phyloP scores from a whole-genome alignment of 2,329 filamentous ascomycete species.

The Talaromyces sp. region DNA sequence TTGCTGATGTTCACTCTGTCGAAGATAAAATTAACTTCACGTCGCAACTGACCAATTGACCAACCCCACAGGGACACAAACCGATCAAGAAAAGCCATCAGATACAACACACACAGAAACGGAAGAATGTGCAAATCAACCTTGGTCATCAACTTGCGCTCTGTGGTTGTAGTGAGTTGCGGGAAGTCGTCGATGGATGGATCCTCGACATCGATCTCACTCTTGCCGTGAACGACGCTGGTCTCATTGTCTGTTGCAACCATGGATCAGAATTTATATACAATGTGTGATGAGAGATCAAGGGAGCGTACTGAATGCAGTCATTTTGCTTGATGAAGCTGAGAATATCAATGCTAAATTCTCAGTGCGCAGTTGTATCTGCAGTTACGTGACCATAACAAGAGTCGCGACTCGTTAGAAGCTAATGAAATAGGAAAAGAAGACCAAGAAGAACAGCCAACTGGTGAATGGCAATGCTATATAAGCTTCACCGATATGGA shows the following conservation, averaged over 20 bases:
- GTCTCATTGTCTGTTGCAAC: background rate
- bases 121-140: constrained; percentile 69
- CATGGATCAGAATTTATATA: background rate
- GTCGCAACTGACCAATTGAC: constrained; percentile 3
- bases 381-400: background rate
- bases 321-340: background rate
- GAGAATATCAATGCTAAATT: background rate
- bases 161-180: constrained; percentile 36
- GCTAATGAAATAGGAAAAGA: background rate
- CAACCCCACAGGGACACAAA: constrained; percentile 17
- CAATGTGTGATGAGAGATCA: background rate
- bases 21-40: constrained; percentile 5
- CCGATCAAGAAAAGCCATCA: constrained; percentile 61
- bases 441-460: no score
- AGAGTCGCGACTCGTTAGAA: background rate
- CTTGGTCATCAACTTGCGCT: constrained; percentile 61
- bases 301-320: background rate
- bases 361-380: background rate
- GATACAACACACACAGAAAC: constrained; percentile 66
- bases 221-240: background rate
- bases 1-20: constrained; percentile 71
- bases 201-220: background rate
- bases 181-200: background rate
- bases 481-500: no score
- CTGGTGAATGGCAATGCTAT: no score